These are phyloP conservation scores for Phytophthora litchii DNA, from an alignment of 352 stramenopile species.

Conservation along the genomic window DNA sequence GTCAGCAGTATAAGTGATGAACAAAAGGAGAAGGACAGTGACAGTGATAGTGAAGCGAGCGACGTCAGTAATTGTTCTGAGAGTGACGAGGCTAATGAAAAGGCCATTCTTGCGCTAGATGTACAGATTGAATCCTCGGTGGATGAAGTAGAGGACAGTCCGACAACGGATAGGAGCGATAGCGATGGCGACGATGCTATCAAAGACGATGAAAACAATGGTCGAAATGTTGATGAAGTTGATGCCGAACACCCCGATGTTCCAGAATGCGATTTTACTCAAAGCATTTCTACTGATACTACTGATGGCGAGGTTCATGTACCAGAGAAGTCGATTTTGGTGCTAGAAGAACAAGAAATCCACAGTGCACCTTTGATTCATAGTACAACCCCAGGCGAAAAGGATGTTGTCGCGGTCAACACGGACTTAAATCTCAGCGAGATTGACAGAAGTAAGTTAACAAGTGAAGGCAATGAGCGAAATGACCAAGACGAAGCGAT, in stretches of 20 bases:
- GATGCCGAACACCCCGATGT: background rate
- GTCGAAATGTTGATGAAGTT: background rate
- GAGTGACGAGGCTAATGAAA: constrained; percentile 59
- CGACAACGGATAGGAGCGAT: constrained; percentile 1
- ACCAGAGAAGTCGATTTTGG: background rate
- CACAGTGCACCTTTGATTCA: no score
- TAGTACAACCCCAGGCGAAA: no score
- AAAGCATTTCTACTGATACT: background rate
- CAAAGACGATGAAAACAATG: constrained; percentile 1
- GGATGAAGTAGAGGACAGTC: constrained; percentile 12
- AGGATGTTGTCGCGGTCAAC: no score
- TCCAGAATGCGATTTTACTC: constrained; percentile 2
- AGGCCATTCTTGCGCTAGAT: constrained; percentile 54
- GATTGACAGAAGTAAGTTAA: background rate
- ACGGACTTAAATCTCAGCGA: background rate
- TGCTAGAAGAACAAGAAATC: background rate
- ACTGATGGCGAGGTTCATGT: background rate
- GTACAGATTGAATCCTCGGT: constrained; percentile 18
- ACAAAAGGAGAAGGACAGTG: constrained; percentile 4
- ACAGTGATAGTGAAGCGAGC: constrained; percentile 56
- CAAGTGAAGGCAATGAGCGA: constrained; percentile 3
- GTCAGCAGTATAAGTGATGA: background rate
- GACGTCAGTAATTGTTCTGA: constrained; percentile 79
- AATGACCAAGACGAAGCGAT: constrained; percentile 18
- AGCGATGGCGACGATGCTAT: constrained; percentile 2